Conservation (phyloP, 768 basidiomycete genomes). For the Tulasnella sp. region DNA sequence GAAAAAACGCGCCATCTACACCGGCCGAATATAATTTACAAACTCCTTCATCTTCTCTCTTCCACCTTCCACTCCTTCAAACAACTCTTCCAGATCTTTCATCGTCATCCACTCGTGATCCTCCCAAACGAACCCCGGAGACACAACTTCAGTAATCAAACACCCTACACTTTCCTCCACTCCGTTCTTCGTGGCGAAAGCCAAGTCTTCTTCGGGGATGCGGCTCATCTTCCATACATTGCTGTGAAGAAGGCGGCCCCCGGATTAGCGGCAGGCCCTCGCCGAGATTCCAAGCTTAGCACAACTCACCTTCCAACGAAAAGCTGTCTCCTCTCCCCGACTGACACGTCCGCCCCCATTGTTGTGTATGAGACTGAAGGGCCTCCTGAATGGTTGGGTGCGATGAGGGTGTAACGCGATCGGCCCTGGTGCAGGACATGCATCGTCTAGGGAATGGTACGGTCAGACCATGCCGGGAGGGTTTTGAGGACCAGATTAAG, state of each 20-base stretch:
- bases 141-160: slow-evolving; percentile 53
- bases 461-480: not conserved
- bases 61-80: slow-evolving; percentile 29
- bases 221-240: slow-evolving; percentile 35
- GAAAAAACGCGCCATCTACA: not conserved
- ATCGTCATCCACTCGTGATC: slow-evolving; percentile 43
- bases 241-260: not conserved
- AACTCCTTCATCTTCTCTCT: slow-evolving; percentile 24
- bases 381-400: slow-evolving; percentile 26
- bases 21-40: not conserved
- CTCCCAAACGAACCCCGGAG: slow-evolving; percentile 48
- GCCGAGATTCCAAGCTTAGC: not conserved
- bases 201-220: slow-evolving; percentile 30
- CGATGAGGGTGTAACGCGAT: slow-evolving; percentile 44
- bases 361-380: slow-evolving; percentile 36
- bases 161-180: slow-evolving; percentile 37
- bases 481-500: too few relatives aligned
- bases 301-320: slow-evolving; percentile 29
- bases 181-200: slow-evolving; percentile 6
- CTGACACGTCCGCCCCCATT: slow-evolving; percentile 38
- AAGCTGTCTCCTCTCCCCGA: slow-evolving; percentile 43
- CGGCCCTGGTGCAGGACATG: slow-evolving; percentile 47
- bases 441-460: slow-evolving; percentile 36
- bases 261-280: not conserved
- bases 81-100: slow-evolving; percentile 33